Evolutionary conservation across 2,329 filamentous ascomycete species (phyloP), one percentile per base, ranked within the genome.

Genomic region (Pseudogymnoascus sp.): DNA sequence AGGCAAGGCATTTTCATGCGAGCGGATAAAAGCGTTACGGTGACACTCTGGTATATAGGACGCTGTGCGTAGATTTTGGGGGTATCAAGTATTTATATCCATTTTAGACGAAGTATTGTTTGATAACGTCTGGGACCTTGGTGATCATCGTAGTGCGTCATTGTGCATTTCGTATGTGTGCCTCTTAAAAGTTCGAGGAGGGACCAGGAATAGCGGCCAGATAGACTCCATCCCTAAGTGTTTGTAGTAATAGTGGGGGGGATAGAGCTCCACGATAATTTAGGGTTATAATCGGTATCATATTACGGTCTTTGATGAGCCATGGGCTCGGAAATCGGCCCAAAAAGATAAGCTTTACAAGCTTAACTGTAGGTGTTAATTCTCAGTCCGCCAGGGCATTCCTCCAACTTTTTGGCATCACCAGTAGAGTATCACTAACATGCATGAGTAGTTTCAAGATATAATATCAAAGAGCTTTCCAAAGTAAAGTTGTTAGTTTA

Each of bases 11-110:
- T 57, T 57, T 57, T 33, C 28, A 57, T 57, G 28, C 50, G 50
- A 57, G 50, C 28, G 50, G 50, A n/a, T 57, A 57, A 57, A 57
- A 57, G 50, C 50, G 50, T 57, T 57, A 57, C 11, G 50, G 50
- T 57, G 50, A 57, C 28, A 19, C 47, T 57, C 50, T 57, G 42
- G 47, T 57, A 57, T 57, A 57, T 33, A 57, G 50, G 50, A 57
- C 50, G 50, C 28, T 57, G 50, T 57, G 50, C 50, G 28, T 57
- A 33, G 50, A 57, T 33, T 57, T 19, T 33, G 31, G 31, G 31
- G 28, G 28, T 21, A 33, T 57, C 11, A n/a, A 57, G 15, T 33
- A 57, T 35, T 57, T 57, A 57, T 57, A 57, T 57, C 50, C 50
- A 57, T 33, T 57, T 35, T 57, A 33, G 6, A 57, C 8, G 6